phyloP scores from a whole-genome alignment of 2,329 filamentous ascomycete species.

The Acarospora socialis region DNA sequence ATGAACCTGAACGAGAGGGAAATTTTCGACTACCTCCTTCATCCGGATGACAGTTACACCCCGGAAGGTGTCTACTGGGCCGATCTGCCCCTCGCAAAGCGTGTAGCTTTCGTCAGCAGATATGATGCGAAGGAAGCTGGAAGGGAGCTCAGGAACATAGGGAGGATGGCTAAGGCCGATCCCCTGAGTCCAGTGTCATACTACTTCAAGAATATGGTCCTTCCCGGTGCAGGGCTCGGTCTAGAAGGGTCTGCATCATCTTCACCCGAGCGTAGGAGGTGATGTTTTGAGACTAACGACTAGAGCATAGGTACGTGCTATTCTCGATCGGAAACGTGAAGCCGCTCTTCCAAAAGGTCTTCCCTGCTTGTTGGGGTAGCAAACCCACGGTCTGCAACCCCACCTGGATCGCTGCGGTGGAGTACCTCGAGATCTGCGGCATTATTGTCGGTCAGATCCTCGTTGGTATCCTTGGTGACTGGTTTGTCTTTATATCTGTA shows the following conservation, averaged over 20 bases:
- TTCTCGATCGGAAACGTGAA: constrained; percentile 93
- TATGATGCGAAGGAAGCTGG: constrained; percentile 58
- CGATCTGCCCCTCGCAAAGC: constrained; percentile 58
- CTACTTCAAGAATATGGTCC: constrained; percentile 82
- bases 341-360: constrained; percentile 63
- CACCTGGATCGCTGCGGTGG: constrained; percentile 72
- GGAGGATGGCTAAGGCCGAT: constrained; percentile 72
- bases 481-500: constrained; percentile 19
- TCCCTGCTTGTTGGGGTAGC: constrained; percentile 63
- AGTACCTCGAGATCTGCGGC: constrained; percentile 84
- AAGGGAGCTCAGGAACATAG: constrained; percentile 52
- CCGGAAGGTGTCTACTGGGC: constrained; percentile 82
- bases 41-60: constrained; percentile 79
- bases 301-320: constrained; percentile 66
- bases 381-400: constrained; percentile 49
- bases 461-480: constrained; percentile 68
- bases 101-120: constrained; percentile 58
- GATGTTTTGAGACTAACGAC: constrained; percentile 4
- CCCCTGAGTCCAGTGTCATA: constrained; percentile 69
- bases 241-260: constrained; percentile 53
- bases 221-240: constrained; percentile 82
- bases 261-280: constrained; percentile 1
- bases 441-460: constrained; percentile 89
- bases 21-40: constrained; percentile 65
- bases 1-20: constrained; percentile 46